Evolutionary conservation across 2,329 filamentous ascomycete species (phyloP).

Genomic region (Microcyclosporella mali): DNA sequence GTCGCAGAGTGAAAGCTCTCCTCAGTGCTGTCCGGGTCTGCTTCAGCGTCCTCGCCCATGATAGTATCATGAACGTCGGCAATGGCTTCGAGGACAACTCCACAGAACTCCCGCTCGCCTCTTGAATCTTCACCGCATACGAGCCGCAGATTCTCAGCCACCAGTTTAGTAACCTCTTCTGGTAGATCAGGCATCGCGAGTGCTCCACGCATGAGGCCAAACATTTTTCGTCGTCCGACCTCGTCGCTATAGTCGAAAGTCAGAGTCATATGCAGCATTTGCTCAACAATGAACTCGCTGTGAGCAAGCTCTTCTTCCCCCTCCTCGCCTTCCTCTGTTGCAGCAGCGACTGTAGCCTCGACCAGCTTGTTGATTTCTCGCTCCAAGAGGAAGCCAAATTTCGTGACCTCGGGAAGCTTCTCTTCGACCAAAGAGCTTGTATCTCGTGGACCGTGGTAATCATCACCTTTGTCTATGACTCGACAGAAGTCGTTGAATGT

Average conservation of each 20-base stretch:
- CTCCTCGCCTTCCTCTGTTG: slow-evolving; percentile 48
- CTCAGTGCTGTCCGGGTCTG: slow-evolving; percentile 42
- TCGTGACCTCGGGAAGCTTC: slow-evolving; percentile 91
- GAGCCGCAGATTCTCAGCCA: slow-evolving; percentile 71
- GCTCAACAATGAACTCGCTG: slow-evolving; percentile 92
- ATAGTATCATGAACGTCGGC: slow-evolving; percentile 96
- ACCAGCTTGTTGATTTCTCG: slow-evolving; percentile 67
- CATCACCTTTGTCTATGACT: slow-evolving; percentile 46
- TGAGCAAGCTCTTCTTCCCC: slow-evolving; percentile 69
- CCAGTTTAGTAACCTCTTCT: slow-evolving; percentile 85
- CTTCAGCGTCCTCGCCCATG: slow-evolving; percentile 58
- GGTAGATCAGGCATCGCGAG: slow-evolving; percentile 81
- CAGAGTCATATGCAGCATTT: slow-evolving; percentile 83
- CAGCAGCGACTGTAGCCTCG: slow-evolving; percentile 54
- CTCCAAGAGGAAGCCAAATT: slow-evolving; percentile 79
- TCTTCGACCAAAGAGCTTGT: slow-evolving; percentile 75
- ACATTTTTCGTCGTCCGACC: slow-evolving; percentile 92
- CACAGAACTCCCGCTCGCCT: slow-evolving; percentile 77
- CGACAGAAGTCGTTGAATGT: slow-evolving; percentile 94
- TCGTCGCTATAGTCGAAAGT: slow-evolving; percentile 97
- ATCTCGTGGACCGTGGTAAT: slow-evolving; percentile 57
- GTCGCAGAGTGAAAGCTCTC: slow-evolving; percentile 92
- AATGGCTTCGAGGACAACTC: slow-evolving; percentile 83
- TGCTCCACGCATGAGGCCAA: slow-evolving; percentile 76
- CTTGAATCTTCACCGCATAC: slow-evolving; percentile 71